Evolutionary conservation across 2,329 filamentous ascomycete species (phyloP).

Genomic region (Lecanosticta acicola): DNA sequence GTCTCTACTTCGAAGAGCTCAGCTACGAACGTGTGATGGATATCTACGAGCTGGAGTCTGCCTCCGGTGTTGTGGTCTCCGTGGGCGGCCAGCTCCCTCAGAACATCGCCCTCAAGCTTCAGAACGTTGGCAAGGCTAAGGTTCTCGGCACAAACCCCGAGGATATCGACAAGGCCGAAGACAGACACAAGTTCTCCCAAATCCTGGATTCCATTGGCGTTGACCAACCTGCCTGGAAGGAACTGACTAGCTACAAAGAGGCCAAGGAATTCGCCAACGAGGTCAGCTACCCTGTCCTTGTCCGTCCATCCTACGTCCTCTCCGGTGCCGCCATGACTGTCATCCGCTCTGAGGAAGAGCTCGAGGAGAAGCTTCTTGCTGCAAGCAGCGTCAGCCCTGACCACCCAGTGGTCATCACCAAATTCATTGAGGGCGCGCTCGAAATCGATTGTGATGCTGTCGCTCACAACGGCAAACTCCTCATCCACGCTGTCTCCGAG

Average conservation of each 20-base stretch:
- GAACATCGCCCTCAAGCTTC: constrained; percentile 91
- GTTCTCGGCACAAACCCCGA: constrained; percentile 87
- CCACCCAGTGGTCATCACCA: constrained; percentile 95
- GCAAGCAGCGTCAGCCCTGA: constrained; percentile 88
- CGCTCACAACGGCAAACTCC: constrained; percentile 74
- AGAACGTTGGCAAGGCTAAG: constrained; percentile 83
- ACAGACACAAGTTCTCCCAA: constrained; percentile 96
- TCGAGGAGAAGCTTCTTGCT: constrained; percentile 90
- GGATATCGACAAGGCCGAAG: constrained; percentile 96
- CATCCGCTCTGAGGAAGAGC: constrained; percentile 78
- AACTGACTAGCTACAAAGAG: constrained; percentile 81
- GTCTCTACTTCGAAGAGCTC: constrained; percentile 93
- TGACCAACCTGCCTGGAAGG: constrained; percentile 97
- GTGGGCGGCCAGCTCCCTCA: constrained; percentile 95
- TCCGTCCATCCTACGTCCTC: constrained; percentile 90
- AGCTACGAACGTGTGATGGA: constrained; percentile 98
- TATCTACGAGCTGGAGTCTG: constrained; percentile 76
- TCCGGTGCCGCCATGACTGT: constrained; percentile 99
- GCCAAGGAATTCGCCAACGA: constrained; percentile 80
- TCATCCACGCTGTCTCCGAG: constrained; percentile 89
- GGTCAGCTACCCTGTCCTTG: constrained; percentile 90
- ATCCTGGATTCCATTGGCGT: constrained; percentile 95
- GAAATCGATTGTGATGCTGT: constrained; percentile 97
- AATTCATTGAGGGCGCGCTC: constrained; percentile 94
- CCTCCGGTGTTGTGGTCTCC: constrained; percentile 84